Base-by-base conservation (phyloP, 2,329 filamentous ascomycete species). In the Clonostachys rosea region DNA sequence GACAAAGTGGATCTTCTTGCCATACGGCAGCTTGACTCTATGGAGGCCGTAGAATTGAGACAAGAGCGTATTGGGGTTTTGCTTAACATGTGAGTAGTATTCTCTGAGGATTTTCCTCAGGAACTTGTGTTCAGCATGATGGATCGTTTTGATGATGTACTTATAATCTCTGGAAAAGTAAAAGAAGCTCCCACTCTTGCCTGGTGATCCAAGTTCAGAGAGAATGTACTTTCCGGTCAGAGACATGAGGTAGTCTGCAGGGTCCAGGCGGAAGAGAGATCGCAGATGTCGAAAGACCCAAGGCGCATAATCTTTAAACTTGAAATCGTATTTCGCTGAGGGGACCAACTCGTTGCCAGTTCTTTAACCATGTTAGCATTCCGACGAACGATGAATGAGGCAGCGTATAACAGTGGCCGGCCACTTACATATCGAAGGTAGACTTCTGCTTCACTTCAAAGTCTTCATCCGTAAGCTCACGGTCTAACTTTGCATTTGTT, bases 111-210 rank as follows among this genome's bases (percentile, higher is more conserved):
- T 88, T 67, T 86, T 91, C 45, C 89, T 78, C 43, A 95, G 76
- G 54, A 92, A 91, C 60, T 91, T 91, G 74, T 92, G 89, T 67
- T 99, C 94, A 57, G 84, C 83, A 59, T 97, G 94, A 64, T 99
- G 94, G 56, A 99, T 97, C 18, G 94, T 99, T 71, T 99, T 99
- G 80, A 99, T 99, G 70, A 99, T 99, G 71, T 99, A 99, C 70
- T 96, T 97, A 78, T 99, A 99, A 70, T 99, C 94, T 59, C 94
- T 81, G 43, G 94, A 97, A 71, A 97, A 99, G 75, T 99, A 99
- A 73, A 99, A 99, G 73, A 99, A 99, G 67, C 91, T 97, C 54
- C 94, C 94, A 66, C 91, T 96, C 75, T 99, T 99, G 50, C 94
- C 94, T 2, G 94, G 94, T 5, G 94, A 97, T 35, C 94, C 94